Evolutionary conservation across 73 alveolate genomes (phyloP).

Genomic region (Diophrys sp.): DNA sequence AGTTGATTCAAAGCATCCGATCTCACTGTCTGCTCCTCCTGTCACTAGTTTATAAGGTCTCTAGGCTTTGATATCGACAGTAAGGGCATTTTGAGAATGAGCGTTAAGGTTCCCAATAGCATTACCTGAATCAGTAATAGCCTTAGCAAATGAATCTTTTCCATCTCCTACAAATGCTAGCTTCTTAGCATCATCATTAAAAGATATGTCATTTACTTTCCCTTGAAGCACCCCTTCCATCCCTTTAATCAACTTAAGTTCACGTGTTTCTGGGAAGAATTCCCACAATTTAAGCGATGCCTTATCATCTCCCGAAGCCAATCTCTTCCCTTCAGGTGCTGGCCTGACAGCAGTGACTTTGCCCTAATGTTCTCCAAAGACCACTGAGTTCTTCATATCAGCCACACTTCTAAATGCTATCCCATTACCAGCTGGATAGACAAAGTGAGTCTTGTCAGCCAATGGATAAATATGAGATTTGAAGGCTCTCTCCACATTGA

Average conservation of each 20-base stretch:
- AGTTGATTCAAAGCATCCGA: not conserved
- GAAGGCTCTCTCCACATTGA: not conserved
- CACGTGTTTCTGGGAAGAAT: not conserved
- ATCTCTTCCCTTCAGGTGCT: not conserved
- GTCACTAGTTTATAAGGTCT: not conserved
- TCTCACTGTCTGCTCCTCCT: not conserved
- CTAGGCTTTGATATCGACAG: not conserved
- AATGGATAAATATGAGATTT: not conserved
- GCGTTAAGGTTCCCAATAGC: not conserved
- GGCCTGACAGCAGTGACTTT: not conserved
- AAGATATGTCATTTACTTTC: not conserved
- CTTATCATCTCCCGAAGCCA: not conserved
- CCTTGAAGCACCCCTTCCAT: not conserved
- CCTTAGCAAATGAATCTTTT: not conserved
- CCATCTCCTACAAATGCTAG: not conserved
- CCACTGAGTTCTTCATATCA: not conserved
- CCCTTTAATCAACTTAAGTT: not conserved
- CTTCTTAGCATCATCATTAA: not conserved
- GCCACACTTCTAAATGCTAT: not conserved
- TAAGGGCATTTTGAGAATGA: not conserved
- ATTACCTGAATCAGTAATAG: not conserved
- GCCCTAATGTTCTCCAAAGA: not conserved
- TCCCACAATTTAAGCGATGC: not conserved
- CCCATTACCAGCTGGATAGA: not conserved
- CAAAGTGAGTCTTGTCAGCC: not conserved